phyloP scores from a whole-genome alignment of 331 rosid species.

The Stylosanthes scabra region DNA sequence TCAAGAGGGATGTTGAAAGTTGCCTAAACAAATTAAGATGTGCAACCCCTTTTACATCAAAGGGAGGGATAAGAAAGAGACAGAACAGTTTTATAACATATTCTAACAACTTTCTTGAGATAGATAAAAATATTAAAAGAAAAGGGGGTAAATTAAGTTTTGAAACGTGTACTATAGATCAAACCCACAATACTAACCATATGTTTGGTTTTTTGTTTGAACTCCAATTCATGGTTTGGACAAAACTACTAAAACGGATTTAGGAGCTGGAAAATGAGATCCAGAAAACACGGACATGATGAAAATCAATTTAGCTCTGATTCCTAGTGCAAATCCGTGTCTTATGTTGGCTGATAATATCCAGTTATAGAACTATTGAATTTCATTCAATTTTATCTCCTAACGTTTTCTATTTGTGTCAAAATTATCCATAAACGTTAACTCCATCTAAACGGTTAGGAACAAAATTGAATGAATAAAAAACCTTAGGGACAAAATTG shows the following conservation, averaged over 20 bases:
- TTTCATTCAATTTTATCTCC: no score
- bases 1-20: conserved; percentile 4
- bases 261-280: neutral
- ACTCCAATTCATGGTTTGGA: no score
- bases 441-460: no score
- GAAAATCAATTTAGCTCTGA: conserved; percentile 18
- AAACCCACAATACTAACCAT: neutral
- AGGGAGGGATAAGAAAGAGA: conserved; percentile 14
- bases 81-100: neutral
- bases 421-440: no score
- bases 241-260: no score
- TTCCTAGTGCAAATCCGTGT: conserved; percentile 15
- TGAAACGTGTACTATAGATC: conserved; percentile 7
- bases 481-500: no score
- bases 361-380: neutral
- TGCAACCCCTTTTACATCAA: conserved; percentile 24
- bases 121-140: conserved; percentile 14
- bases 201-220: no score
- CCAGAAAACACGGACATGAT: neutral
- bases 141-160: conserved; percentile 1
- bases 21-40: conserved; percentile 19
- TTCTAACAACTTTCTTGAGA: conserved; percentile 23
- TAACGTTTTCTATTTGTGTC: no score
- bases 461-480: no score
- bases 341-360: conserved; percentile 1